Conservation (phyloP, 1,284 basidiomycete genomes). For the Fistulinella cinereoalba region DNA sequence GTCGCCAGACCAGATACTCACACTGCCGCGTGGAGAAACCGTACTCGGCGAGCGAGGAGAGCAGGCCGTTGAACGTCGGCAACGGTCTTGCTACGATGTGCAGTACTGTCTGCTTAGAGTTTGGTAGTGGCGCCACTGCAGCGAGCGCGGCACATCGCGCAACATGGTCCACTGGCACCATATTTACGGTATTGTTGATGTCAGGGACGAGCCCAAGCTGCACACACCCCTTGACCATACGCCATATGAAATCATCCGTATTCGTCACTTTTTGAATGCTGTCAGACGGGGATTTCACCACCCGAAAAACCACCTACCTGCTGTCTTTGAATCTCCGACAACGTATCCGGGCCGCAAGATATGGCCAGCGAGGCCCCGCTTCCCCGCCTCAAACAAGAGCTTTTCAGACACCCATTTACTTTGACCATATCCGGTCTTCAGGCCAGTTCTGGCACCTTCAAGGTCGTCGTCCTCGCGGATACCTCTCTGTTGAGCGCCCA, state of each 20-base stretch:
- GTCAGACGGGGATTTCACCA: conserved; percentile 18
- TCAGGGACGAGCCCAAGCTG: conserved; percentile 95
- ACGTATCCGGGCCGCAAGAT: conserved; percentile 96
- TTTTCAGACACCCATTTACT: conserved; percentile 99
- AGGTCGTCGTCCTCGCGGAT: conserved; percentile 89
- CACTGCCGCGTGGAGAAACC: conserved; percentile 79
- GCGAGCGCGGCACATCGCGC: conserved; percentile 81
- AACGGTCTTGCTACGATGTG: conserved; percentile 88
- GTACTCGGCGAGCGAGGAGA: conserved; percentile 73
- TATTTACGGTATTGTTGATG: conserved; percentile 98
- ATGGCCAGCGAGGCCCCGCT: conserved; percentile 81
- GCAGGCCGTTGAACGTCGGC: conserved; percentile 88
- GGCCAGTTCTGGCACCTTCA: conserved; percentile 74
- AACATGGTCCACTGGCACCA: conserved; percentile 98
- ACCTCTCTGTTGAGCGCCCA: conserved; percentile 51
- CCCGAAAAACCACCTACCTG: conserved; percentile 65
- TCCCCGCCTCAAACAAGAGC: conserved; percentile 87
- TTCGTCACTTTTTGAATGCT: conserved; percentile 74
- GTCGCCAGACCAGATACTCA: conserved; percentile 93
- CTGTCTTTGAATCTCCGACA: conserved; percentile 86
- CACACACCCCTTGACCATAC: conserved; percentile 95
- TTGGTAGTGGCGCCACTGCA: conserved; percentile 52
- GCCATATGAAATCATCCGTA: conserved; percentile 99
- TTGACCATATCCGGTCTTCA: conserved; percentile 96
- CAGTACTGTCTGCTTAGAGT: conserved; percentile 65